These are phyloP conservation scores for Candida sphagnicola DNA, from an alignment of 805 yeast species.

Conservation along the genomic window DNA sequence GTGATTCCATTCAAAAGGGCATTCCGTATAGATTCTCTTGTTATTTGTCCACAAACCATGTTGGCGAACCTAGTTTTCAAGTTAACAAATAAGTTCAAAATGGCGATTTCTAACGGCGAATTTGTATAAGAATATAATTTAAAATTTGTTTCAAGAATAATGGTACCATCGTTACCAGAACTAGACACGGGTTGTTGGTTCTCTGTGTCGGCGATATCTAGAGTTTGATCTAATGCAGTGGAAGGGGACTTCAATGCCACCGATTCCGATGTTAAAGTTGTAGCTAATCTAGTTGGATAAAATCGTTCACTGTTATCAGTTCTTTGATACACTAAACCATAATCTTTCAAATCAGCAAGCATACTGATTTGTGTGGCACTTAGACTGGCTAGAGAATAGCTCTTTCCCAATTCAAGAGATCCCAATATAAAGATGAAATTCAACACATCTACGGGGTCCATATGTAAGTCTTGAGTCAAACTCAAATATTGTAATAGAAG, in stretches of 20 bases:
- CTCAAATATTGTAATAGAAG: conserved; percentile 80
- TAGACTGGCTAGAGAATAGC: conserved; percentile 67
- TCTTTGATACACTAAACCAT: conserved; percentile 77
- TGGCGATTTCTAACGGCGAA: conserved; percentile 92
- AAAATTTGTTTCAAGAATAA: conserved; percentile 91
- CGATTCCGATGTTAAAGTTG: conserved; percentile 83
- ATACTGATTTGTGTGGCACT: conserved; percentile 79
- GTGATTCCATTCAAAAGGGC: conserved; percentile 89
- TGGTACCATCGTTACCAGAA: conserved; percentile 63
- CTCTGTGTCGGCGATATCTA: conserved; percentile 20
- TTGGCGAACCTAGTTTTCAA: conserved; percentile 81
- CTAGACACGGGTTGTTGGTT: conserved; percentile 12
- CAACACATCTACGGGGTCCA: conserved; percentile 95
- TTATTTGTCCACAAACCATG: conserved; percentile 89
- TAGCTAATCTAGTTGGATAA: conserved; percentile 88
- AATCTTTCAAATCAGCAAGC: conserved; percentile 87
- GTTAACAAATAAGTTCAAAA: conserved; percentile 83
- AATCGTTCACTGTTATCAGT: conserved; percentile 55
- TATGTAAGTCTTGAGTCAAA: conserved; percentile 75
- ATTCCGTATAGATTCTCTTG: conserved; percentile 83
- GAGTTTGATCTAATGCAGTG: conserved; percentile 67
- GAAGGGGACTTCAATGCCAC: conserved; percentile 70
- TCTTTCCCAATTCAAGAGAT: conserved; percentile 84
- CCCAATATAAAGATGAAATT: conserved; percentile 93
- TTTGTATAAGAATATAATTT: conserved; percentile 89